Conservation (phyloP, 805 yeast genomes). For the Jamesozyma piceae region DNA sequence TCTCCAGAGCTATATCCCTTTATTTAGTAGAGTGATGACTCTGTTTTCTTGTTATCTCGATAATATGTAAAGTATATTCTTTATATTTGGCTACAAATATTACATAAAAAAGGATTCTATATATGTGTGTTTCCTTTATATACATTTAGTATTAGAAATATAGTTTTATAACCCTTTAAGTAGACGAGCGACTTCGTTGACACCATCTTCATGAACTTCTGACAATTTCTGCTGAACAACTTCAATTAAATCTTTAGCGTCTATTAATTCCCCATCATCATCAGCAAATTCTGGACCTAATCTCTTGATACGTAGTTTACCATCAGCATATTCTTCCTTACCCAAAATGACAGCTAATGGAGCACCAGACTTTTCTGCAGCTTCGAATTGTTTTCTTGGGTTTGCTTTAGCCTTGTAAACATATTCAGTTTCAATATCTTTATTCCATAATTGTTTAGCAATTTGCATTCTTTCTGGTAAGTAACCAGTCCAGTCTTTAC, state of each 20-base stretch:
- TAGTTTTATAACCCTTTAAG: conserved; percentile 40
- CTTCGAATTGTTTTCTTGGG: conserved; percentile 92
- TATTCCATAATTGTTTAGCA: conserved; percentile 75
- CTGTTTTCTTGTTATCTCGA: too few relatives aligned
- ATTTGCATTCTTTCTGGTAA: conserved; percentile 84
- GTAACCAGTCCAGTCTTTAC: conserved; percentile 91
- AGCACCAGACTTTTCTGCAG: conserved; percentile 92
- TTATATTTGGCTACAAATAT: too few relatives aligned
- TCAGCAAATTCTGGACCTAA: conserved; percentile 82
- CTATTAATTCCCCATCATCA: conserved; percentile 77
- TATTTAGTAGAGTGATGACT: too few relatives aligned
- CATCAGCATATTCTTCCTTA: conserved; percentile 77
- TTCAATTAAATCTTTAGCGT: conserved; percentile 48
- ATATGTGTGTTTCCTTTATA: background rate
- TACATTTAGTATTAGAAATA: background rate
- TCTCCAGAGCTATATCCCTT: too few relatives aligned
- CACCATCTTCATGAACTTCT: conserved; percentile 44
- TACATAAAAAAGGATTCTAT: background rate
- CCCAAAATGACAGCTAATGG: conserved; percentile 88
- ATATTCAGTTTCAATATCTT: conserved; percentile 85
- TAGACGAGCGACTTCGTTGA: conserved; percentile 56
- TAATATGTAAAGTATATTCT: too few relatives aligned
- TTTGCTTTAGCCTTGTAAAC: conserved; percentile 89
- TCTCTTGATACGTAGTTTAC: conserved; percentile 75
- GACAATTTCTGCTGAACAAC: conserved; percentile 43